Percentiles rank a stretch among this genome's conserved stretches.
phyloP scores from a whole-genome alignment of 345 rosid species.

The Bruguiera parviflora region DNA sequence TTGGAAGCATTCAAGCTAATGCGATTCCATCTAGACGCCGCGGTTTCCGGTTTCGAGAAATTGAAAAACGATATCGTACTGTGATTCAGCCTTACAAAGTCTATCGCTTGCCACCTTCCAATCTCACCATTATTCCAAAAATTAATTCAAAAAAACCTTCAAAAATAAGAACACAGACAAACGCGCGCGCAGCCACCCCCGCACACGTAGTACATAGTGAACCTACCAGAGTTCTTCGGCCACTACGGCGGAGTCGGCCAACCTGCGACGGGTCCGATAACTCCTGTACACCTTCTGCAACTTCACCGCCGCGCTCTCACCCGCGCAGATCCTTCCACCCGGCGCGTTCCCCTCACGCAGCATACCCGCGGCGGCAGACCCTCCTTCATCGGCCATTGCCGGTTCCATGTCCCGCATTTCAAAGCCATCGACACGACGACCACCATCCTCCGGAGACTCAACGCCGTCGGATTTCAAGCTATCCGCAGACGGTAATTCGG shows the following conservation, averaged over 20 bases:
- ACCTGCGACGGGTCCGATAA: constrained; percentile 83
- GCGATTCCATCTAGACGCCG: constrained; percentile 79
- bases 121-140: constrained; percentile 6
- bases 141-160: not conserved
- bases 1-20: constrained; percentile 68
- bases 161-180: not conserved
- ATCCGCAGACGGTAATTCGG: constrained; percentile 9
- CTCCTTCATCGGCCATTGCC: not conserved
- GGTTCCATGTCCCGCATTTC: constrained; percentile 1
- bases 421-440: not conserved
- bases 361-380: not conserved
- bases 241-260: constrained; percentile 88
- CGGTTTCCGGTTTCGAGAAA: constrained; percentile 62
- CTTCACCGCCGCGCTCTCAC: constrained; percentile 44
- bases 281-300: constrained; percentile 83
- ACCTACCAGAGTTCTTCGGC: constrained; percentile 82
- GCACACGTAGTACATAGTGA: not conserved
- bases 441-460: not conserved
- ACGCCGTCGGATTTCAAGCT: not conserved
- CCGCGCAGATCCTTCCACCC: constrained; percentile 12
- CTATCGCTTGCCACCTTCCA: constrained; percentile 82
- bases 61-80: constrained; percentile 82
- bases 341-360: constrained; percentile 3
- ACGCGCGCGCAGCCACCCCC: too few species aligned
- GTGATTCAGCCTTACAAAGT: constrained; percentile 64